These are phyloP conservation scores for Rhizoctonia solani DNA, from an alignment of 1,284 basidiomycete species.

Conservation along the genomic window DNA sequence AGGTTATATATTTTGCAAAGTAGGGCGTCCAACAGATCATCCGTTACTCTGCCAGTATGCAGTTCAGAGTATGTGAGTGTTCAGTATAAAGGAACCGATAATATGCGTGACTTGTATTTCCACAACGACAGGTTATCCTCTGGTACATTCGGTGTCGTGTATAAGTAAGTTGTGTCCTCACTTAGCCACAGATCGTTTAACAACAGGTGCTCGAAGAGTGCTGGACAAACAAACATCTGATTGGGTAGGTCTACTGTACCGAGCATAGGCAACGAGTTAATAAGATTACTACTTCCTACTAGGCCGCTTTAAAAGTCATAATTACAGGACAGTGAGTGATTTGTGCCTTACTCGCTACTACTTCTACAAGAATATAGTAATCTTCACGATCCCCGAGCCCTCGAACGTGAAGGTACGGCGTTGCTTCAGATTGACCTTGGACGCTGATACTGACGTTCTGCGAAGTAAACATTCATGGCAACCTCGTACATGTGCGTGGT, in stretches of 20 bases:
- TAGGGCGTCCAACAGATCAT: constrained; percentile 29
- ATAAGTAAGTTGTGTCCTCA: constrained; percentile 5
- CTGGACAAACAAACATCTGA: constrained; percentile 25
- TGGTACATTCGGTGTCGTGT: constrained; percentile 31
- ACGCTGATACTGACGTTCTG: not conserved
- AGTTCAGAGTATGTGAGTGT: constrained; percentile 29
- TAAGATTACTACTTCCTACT: not conserved
- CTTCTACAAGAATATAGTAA: not conserved
- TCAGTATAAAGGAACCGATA: not conserved
- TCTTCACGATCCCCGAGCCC: constrained; percentile 27
- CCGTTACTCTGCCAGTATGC: constrained; percentile 20
- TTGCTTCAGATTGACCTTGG: not conserved
- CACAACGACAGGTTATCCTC: constrained; percentile 21
- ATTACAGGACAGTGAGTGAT: constrained; percentile 23
- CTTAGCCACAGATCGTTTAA: not conserved
- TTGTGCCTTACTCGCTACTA: not conserved
- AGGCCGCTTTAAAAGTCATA: constrained; percentile 33
- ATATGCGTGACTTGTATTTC: not conserved
- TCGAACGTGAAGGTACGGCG: constrained; percentile 23
- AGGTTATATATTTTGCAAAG: constrained; percentile 32
- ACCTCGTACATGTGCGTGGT: constrained; percentile 24
- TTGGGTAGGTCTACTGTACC: constrained; percentile 4
- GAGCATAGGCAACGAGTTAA: not conserved
- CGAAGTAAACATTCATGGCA: constrained; percentile 21
- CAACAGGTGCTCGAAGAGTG: not conserved